Base-by-base conservation (phyloP, 2,329 filamentous ascomycete species). In the Monilinia fructicola region DNA sequence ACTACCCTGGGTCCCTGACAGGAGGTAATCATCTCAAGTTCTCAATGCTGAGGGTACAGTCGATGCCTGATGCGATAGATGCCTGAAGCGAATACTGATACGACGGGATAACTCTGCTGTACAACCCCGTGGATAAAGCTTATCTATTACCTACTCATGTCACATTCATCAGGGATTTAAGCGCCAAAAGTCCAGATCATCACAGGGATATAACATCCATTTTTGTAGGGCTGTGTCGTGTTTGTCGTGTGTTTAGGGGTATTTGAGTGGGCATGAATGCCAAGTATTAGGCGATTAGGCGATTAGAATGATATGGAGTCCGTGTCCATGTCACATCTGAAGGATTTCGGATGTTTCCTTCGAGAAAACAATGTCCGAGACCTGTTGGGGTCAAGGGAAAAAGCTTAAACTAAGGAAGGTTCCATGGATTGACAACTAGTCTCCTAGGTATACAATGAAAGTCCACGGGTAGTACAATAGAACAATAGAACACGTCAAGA, bases 51-150 rank as follows among this genome's bases (percentile, higher is more conserved):
- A 21, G 28, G 35, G 21, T n/a, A 26, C 14, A 56, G 26, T 35
- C 42, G 6, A 10, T 56, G 54, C 35, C 54, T 56, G 35, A 56
- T 56, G 54, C 54, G 21, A 18, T 3, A 4, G 26, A 40, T 56
- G 54, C 54, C 54, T 56, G 54, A 56, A 26, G 35, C 54, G 35
- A 56, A 56, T 56, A 42, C 54, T 26, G 21, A 42, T 56, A 55
- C 54, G 40, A 42, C 40, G 12, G 38, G 10, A 35, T 7, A 35
- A 35, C 31, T 35, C 5, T n/a, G n/a, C n/a, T n/a, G n/a, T 16
- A 14, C 4, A 42, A 42, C 14, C 9, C 12, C 40, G 12, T 42
- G 16, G 16, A 42, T 18, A 42, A 42, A 16, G 40, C 40, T 42
- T 5, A 16, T 42, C 40, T 35, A 35, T 35, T 35, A 7, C 31